Conservation (phyloP, 441 rosid genomes). For the Flueggea neowawraea region DNA sequence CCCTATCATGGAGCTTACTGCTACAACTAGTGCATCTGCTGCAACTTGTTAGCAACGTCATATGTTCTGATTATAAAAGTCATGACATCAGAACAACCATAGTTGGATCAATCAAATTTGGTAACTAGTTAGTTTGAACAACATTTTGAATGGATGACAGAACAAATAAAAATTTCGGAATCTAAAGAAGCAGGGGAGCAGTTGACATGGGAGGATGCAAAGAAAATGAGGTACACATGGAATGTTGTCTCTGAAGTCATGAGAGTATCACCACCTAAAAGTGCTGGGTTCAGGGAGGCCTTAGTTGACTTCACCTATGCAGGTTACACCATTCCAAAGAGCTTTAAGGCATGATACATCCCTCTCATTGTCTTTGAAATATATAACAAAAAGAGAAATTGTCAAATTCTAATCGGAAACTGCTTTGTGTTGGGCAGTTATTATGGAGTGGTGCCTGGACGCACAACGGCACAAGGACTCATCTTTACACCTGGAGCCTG, state of each 20-base stretch:
- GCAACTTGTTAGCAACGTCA: too few relatives aligned
- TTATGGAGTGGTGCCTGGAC: conserved; percentile 15
- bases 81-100: too few relatives aligned
- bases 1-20: too few relatives aligned
- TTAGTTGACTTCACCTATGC: conserved; percentile 8
- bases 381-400: too few relatives aligned
- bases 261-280: conserved; percentile 11
- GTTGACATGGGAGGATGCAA: conserved; percentile 13
- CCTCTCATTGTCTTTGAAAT: too few relatives aligned
- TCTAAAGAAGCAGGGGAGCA: conserved; percentile 9
- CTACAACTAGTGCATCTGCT: too few relatives aligned
- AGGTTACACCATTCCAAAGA: conserved; percentile 17
- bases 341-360: conserved; percentile 19
- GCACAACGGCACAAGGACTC: conserved; percentile 5
- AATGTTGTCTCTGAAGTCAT: conserved; percentile 15
- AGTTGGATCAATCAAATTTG: too few relatives aligned
- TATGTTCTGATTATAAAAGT: too few relatives aligned
- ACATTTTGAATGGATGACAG: not conserved
- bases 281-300: conserved; percentile 18
- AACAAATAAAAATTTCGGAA: conserved; percentile 13
- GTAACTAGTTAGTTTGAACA: too few relatives aligned
- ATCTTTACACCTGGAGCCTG: conserved; percentile 7
- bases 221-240: conserved; percentile 24
- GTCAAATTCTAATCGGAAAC: not conserved
- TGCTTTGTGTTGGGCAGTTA: not conserved